Conservation (phyloP, 306 rosid genomes). For the Rubus idaeus region DNA sequence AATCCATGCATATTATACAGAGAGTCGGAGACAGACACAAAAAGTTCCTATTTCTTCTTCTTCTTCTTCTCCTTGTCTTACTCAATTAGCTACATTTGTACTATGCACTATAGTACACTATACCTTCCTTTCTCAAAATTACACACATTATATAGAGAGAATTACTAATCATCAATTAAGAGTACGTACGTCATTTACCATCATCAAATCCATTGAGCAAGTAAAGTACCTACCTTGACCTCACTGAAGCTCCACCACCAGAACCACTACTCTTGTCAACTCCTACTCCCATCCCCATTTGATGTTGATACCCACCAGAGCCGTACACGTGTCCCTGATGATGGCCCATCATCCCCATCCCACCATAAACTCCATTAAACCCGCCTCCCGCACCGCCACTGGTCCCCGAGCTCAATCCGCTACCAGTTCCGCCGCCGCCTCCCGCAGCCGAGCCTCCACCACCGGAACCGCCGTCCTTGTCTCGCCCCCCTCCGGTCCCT, state of each 20-base stretch:
- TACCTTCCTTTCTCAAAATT: constrained; percentile 13
- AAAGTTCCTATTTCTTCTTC: not conserved
- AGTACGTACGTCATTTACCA: constrained; percentile 1
- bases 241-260: constrained; percentile 28
- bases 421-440: constrained; percentile 28
- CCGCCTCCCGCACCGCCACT: constrained; percentile 15
- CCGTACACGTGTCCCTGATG: constrained; percentile 54
- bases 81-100: constrained; percentile 21
- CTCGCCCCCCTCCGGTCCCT: constrained; percentile 39
- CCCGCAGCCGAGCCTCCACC: constrained; percentile 30
- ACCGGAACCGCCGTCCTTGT: constrained; percentile 41
- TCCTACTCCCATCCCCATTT: constrained; percentile 23
- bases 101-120: constrained; percentile 1
- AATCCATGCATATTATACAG: not conserved
- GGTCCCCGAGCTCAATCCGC: constrained; percentile 19
- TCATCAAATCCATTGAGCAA: not conserved
- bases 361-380: constrained; percentile 54
- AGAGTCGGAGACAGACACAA: not conserved
- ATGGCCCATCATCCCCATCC: constrained; percentile 50
- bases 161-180: not conserved
- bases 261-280: constrained; percentile 19
- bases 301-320: constrained; percentile 45
- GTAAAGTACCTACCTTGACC: constrained; percentile 34
- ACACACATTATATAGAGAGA: constrained; percentile 15
- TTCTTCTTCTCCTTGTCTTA: not conserved